Evolutionary conservation across 306 rosid genomes (phyloP).

Genomic region (Dalbergia oliveri): DNA sequence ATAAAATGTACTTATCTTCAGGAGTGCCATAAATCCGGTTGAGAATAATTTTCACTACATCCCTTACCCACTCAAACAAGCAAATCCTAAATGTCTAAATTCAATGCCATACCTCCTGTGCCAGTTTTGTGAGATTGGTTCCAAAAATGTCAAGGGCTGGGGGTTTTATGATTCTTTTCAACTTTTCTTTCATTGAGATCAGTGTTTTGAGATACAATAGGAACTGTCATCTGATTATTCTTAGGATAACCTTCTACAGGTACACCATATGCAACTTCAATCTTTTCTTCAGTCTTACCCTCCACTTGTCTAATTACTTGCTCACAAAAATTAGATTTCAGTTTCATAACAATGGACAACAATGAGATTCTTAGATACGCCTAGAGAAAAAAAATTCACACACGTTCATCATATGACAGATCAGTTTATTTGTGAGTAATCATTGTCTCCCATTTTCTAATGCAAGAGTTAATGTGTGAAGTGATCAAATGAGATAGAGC

Average conservation of each 20-base stretch:
- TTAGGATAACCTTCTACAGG: neutral
- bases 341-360: neutral
- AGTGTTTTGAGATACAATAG: constrained; percentile 5
- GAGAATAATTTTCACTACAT: neutral
- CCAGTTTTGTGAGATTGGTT: constrained; percentile 72
- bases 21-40: neutral
- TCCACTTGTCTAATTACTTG: constrained; percentile 71
- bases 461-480: too few relatives aligned
- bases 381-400: too few relatives aligned
- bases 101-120: constrained; percentile 64
- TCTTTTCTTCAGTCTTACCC: neutral
- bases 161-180: constrained; percentile 63
- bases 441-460: too few relatives aligned
- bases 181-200: constrained; percentile 58
- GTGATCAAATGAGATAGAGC: too few relatives aligned
- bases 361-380: too few relatives aligned
- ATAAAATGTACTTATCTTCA: neutral
- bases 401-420: too few relatives aligned
- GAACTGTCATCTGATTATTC: constrained; percentile 9
- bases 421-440: too few relatives aligned
- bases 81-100: neutral
- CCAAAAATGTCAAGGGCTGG: constrained; percentile 71
- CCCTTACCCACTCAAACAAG: neutral
- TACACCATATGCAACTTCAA: neutral
- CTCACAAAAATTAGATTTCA: constrained; percentile 30